Evolutionary conservation across 208 protist genomes (phyloP).

Genomic region (Vickermania ingenoplastis): DNA sequence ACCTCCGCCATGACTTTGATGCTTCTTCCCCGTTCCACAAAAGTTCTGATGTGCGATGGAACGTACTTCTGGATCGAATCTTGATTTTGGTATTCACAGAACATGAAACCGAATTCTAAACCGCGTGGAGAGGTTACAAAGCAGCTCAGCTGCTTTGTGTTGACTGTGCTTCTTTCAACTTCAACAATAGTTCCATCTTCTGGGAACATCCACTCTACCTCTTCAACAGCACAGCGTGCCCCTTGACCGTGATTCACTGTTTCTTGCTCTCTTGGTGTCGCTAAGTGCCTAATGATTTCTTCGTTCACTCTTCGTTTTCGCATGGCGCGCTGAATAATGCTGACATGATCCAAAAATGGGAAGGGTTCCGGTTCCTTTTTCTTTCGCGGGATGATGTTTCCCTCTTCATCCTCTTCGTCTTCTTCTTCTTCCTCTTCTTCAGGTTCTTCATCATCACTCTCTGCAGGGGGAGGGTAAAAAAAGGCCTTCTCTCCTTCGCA

Average conservation of each 20-base stretch:
- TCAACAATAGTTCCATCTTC: conserved; percentile 48
- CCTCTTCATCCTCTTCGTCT: conserved; percentile 27
- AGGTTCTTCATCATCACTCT: conserved; percentile 39
- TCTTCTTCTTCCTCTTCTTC: conserved; percentile 47
- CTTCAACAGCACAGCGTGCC: conserved; percentile 25
- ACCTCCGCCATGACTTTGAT: conserved; percentile 47
- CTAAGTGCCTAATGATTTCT: conserved; percentile 15
- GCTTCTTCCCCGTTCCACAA: conserved; percentile 17
- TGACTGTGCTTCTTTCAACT: conserved; percentile 39
- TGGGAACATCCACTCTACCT: conserved; percentile 58
- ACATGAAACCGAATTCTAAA: conserved; percentile 40
- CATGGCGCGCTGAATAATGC: conserved; percentile 17
- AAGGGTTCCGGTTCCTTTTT: conserved; percentile 16
- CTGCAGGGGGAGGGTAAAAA: conserved; percentile 46
- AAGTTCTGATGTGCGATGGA: conserved; percentile 30
- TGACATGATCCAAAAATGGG: conserved; percentile 30
- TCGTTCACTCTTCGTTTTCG: conserved; percentile 58
- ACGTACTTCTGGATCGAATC: conserved; percentile 14
- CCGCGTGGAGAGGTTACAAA: conserved; percentile 12
- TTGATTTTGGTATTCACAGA: neutral
- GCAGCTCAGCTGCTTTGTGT: conserved; percentile 44
- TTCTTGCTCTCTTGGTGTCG: conserved; percentile 20
- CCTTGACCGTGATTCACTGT: conserved; percentile 17
- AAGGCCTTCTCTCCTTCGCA: conserved; percentile 28
- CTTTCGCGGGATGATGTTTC: conserved; percentile 7